phyloP scores from a whole-genome alignment of 164 flowering plant species.

The Amborella trichopoda region DNA sequence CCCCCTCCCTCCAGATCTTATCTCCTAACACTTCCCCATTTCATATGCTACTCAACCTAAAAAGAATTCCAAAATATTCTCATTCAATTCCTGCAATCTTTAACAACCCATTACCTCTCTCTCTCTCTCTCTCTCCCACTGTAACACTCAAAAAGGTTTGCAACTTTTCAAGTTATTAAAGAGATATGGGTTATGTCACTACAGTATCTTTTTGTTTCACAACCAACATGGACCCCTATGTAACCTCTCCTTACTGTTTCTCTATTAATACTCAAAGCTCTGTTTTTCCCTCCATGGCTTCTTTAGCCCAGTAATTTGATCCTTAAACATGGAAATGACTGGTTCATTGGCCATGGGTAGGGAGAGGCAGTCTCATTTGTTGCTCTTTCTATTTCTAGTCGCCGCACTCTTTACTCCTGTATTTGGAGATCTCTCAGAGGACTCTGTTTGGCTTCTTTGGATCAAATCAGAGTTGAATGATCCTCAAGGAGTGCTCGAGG shows the following conservation, averaged over 20 bases:
- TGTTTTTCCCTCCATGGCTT: not conserved
- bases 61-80: slow-evolving; percentile 7
- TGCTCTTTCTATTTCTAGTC: slow-evolving; percentile 29
- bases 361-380: slow-evolving; percentile 15
- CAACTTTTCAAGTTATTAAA: not conserved
- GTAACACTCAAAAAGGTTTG: slow-evolving; percentile 6
- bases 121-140: slow-evolving; percentile 12
- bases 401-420: slow-evolving; percentile 13
- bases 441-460: slow-evolving; percentile 52
- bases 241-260: slow-evolving; percentile 23
- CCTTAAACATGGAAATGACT: slow-evolving; percentile 6
- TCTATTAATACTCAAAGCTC: slow-evolving; percentile 3
- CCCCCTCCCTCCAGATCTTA: too few species aligned
- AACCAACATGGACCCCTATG: slow-evolving; percentile 8
- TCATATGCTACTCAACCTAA: slow-evolving; percentile 20
- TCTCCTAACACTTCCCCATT: slow-evolving; percentile 19
- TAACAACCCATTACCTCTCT: too few species aligned
- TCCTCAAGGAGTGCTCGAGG: slow-evolving; percentile 38
- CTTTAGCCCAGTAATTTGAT: slow-evolving; percentile 4
- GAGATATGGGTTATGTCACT: slow-evolving; percentile 11
- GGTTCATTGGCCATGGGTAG: slow-evolving; percentile 31
- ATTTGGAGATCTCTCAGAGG: slow-evolving; percentile 22
- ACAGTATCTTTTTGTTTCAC: slow-evolving; percentile 6
- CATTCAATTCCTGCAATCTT: slow-evolving; percentile 3
- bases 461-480: slow-evolving; percentile 53